Conservation (phyloP, 83 land plant genomes). For the Isoetes engelmannii region DNA sequence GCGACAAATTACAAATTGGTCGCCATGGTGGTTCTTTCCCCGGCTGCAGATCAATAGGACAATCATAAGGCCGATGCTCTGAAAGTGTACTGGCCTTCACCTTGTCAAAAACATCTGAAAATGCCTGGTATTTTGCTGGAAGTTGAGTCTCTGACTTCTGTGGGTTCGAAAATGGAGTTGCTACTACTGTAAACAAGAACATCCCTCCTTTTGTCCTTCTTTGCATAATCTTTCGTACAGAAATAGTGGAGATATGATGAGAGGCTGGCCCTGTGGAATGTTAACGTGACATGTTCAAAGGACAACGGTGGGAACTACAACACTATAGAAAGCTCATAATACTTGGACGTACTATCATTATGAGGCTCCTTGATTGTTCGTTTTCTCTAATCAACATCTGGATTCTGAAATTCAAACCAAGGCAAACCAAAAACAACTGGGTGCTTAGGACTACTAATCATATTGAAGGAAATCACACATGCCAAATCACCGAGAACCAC, state of each 20-base stretch:
- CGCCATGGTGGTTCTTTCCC: constrained; percentile 9
- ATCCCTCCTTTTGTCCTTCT: no score
- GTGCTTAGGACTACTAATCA: neutral
- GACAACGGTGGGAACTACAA: no score
- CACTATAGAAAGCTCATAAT: no score
- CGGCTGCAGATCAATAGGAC: neutral
- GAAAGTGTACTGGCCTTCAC: neutral
- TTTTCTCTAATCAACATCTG: neutral
- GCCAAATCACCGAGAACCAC: neutral
- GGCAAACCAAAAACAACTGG: no score
- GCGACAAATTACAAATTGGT: constrained; percentile 14
- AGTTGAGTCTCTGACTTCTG: neutral
- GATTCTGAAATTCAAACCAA: neutral
- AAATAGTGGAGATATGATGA: no score
- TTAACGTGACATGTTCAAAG: no score
- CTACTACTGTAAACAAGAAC: neutral
- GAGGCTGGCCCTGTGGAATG: no score
- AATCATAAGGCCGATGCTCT: neutral
- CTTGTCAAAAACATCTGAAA: neutral
- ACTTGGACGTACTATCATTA: neutral
- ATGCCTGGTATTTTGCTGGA: neutral
- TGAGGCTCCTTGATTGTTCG: neutral
- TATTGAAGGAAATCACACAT: neutral
- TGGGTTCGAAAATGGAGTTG: neutral
- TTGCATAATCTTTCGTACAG: no score